Evolutionary conservation across 1,284 basidiomycete genomes (phyloP).

Genomic region (Peniophora sp.): DNA sequence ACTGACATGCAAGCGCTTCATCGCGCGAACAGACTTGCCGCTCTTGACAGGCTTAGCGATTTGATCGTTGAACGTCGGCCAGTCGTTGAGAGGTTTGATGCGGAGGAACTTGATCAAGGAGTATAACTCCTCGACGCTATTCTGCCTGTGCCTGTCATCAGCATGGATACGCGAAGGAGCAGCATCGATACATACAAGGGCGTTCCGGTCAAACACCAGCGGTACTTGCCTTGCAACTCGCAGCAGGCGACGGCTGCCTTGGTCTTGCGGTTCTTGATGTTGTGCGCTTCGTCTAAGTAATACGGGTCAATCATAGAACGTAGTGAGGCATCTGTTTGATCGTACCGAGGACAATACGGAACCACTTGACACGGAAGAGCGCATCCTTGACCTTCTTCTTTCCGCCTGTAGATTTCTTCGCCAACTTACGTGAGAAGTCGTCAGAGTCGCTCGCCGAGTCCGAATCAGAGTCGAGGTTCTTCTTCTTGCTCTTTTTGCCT

Average conservation of each 20-base stretch:
- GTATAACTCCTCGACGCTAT: slow-evolving; percentile 85
- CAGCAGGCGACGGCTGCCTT: slow-evolving; percentile 80
- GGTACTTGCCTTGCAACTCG: slow-evolving; percentile 68
- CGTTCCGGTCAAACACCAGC: slow-evolving; percentile 90
- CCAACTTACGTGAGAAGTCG: slow-evolving; percentile 30
- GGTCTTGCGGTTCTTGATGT: slow-evolving; percentile 90
- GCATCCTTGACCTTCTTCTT: slow-evolving; percentile 48
- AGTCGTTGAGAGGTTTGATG: slow-evolving; percentile 78
- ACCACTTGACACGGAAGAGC: slow-evolving; percentile 79
- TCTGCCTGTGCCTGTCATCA: slow-evolving; percentile 28
- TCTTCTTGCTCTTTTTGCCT: slow-evolving; percentile 26
- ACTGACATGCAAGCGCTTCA: slow-evolving; percentile 76
- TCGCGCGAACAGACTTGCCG: slow-evolving; percentile 62
- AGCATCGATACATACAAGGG: slow-evolving; percentile 56
- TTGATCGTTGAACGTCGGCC: slow-evolving; percentile 69
- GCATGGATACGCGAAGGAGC: neutral
- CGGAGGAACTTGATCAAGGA: slow-evolving; percentile 87
- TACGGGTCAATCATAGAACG: slow-evolving; percentile 4
- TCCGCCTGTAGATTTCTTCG: slow-evolving; percentile 26
- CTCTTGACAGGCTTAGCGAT: slow-evolving; percentile 78
- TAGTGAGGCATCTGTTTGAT: slow-evolving; percentile 3
- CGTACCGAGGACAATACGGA: slow-evolving; percentile 77
- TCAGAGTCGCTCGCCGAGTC: slow-evolving; percentile 32
- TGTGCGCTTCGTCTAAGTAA: slow-evolving; percentile 95
- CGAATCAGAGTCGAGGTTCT: slow-evolving; percentile 27